Conservation (phyloP, 306 rosid genomes). For the Glycine latifolia region DNA sequence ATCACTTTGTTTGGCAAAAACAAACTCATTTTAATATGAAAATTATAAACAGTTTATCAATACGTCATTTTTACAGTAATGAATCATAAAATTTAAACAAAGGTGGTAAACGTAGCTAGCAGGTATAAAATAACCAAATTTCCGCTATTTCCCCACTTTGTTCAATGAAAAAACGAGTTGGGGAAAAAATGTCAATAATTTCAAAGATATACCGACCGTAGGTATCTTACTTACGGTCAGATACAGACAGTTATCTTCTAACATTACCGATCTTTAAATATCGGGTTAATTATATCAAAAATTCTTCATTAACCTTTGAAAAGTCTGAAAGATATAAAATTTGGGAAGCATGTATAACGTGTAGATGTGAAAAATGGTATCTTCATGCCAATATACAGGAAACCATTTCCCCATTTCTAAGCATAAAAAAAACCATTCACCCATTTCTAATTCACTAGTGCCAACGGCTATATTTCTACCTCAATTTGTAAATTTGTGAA, state of each 20-base stretch:
- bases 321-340: not conserved
- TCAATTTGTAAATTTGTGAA: conserved; percentile 74
- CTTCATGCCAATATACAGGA: conserved; percentile 6
- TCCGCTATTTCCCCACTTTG: not conserved
- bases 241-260: too few species aligned
- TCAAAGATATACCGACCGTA: too few species aligned
- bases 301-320: not conserved
- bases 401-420: conserved; percentile 30
- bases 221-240: too few species aligned
- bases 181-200: not conserved
- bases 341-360: not conserved
- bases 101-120: too few species aligned
- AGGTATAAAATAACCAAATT: not conserved
- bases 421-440: too few species aligned
- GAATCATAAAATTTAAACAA: not conserved
- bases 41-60: not conserved
- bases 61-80: not conserved
- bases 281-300: not conserved
- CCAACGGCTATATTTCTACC: conserved; percentile 39
- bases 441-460: conserved; percentile 35
- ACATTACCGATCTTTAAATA: too few species aligned
- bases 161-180: not conserved
- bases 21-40: not conserved
- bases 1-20: not conserved
- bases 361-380: conserved; percentile 28